phyloP scores from a whole-genome alignment of 148 eudicot genomes.

The Polygonum aviculare region DNA sequence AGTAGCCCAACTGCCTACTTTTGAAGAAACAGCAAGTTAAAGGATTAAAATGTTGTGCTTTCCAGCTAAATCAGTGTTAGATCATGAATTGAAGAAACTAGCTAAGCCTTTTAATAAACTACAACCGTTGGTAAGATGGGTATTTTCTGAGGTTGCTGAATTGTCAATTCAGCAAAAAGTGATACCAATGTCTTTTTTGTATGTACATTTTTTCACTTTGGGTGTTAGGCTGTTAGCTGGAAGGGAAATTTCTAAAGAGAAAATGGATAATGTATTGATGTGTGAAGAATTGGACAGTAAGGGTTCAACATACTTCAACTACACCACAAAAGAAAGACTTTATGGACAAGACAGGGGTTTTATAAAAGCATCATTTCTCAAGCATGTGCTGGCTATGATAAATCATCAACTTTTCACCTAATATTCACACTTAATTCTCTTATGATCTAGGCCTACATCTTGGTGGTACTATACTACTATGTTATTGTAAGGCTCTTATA shows the following conservation, averaged over 20 bases:
- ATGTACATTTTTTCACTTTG: not conserved
- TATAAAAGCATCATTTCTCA: not conserved
- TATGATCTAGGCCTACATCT: too few species aligned
- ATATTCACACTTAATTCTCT: too few species aligned
- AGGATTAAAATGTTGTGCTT: not conserved
- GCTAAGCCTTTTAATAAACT: too few species aligned
- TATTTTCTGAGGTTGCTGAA: constrained; percentile 44
- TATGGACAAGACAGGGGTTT: constrained; percentile 28
- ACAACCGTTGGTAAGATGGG: constrained; percentile 24
- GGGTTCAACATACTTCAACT: constrained; percentile 50
- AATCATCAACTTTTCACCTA: not conserved
- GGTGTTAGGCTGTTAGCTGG: constrained; percentile 1
- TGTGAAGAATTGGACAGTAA: constrained; percentile 27
- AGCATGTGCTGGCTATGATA: not conserved
- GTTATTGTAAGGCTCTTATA: too few species aligned
- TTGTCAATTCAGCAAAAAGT: constrained; percentile 42
- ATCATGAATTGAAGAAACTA: not conserved
- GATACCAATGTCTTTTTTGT: not conserved
- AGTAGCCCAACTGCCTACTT: constrained; percentile 22
- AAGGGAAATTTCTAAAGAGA: not conserved
- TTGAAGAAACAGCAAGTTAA: constrained; percentile 9
- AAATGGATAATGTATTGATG: constrained; percentile 25
- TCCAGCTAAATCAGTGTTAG: not conserved
- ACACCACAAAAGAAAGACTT: constrained; percentile 28
- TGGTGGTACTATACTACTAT: too few species aligned